Percentiles rank a stretch among this genome's conserved stretches.
phyloP scores from a whole-genome alignment of 768 basidiomycete genomes.

The Scleroderma bovista region DNA sequence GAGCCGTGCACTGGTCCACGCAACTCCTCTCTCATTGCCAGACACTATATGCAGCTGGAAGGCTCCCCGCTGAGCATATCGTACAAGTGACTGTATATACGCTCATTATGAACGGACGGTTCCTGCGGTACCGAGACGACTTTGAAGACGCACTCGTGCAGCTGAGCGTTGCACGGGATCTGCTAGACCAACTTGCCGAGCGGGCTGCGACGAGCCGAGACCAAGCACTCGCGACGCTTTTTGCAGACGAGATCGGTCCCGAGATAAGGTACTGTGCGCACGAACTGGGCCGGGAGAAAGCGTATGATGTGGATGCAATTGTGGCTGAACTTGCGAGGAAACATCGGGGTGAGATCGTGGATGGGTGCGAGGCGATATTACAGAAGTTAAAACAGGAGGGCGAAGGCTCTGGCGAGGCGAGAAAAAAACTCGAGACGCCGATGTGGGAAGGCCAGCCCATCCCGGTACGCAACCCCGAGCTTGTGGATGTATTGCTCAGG shows the following conservation, averaged over 20 bases:
- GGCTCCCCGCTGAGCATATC: slow-evolving; percentile 52
- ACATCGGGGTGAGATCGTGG: slow-evolving; percentile 56
- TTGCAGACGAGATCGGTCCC: slow-evolving; percentile 83
- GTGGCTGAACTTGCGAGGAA: slow-evolving; percentile 55
- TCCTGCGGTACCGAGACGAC: slow-evolving; percentile 69
- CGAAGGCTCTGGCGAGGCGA: slow-evolving; percentile 33
- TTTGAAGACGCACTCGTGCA: slow-evolving; percentile 73
- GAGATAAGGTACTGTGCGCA: slow-evolving; percentile 93
- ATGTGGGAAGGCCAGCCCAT: slow-evolving; percentile 80
- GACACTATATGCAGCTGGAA: slow-evolving; percentile 46
- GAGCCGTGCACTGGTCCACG: slow-evolving; percentile 73
- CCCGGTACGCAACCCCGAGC: slow-evolving; percentile 83
- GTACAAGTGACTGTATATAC: slow-evolving; percentile 75
- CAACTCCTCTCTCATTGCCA: slow-evolving; percentile 73
- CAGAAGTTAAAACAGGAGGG: slow-evolving; percentile 44
- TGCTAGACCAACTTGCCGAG: slow-evolving; percentile 64
- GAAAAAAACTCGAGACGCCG: slow-evolving; percentile 54
- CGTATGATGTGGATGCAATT: slow-evolving; percentile 79
- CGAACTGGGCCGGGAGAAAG: slow-evolving; percentile 68
- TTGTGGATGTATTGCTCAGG: slow-evolving; percentile 80
- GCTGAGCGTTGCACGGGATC: slow-evolving; percentile 68
- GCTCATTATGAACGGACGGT: slow-evolving; percentile 76
- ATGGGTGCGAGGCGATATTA: slow-evolving; percentile 53
- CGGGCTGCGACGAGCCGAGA: slow-evolving; percentile 69
- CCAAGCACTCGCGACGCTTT: slow-evolving; percentile 80